phyloP scores from a whole-genome alignment of 257 asterid genomes.

The Ilex asprella region DNA sequence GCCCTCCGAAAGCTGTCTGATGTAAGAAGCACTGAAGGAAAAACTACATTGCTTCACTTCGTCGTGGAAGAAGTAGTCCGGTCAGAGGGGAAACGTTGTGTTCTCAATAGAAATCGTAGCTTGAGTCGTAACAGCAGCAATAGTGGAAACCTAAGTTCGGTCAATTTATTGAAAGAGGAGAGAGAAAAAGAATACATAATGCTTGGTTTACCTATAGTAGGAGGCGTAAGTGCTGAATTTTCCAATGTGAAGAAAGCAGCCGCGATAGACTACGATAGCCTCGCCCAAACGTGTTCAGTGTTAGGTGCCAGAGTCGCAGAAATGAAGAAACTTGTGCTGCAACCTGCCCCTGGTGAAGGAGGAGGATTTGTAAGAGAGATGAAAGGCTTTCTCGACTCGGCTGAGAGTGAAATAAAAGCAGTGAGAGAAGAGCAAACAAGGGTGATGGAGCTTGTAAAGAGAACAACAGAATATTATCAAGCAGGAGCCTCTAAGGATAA shows the following conservation, averaged over 20 bases:
- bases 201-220: conserved; percentile 79
- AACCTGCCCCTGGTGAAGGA: conserved; percentile 23
- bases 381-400: conserved; percentile 52
- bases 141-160: conserved; percentile 17
- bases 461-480: conserved; percentile 71
- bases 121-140: conserved; percentile 40
- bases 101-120: conserved; percentile 38
- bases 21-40: conserved; percentile 83
- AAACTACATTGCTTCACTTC: conserved; percentile 74
- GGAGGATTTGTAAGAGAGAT: conserved; percentile 46
- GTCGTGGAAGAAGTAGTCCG: conserved; percentile 88
- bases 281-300: conserved; percentile 32
- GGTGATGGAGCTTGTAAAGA: conserved; percentile 72
- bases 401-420: conserved; percentile 43
- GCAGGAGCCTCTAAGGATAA: conserved; percentile 60
- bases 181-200: conserved; percentile 65
- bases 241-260: conserved; percentile 70
- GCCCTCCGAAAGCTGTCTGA: conserved; percentile 76
- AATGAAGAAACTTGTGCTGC: conserved; percentile 23
- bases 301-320: conserved; percentile 37
- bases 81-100: conserved; percentile 86
- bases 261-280: conserved; percentile 39
- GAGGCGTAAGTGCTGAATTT: conserved; percentile 74
- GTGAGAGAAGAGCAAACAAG: conserved; percentile 48
- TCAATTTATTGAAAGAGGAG: conserved; percentile 36